phyloP scores from a whole-genome alignment of 2,329 filamentous ascomycete species.

The Ophiocordyceps polyrhachis-furcata region DNA sequence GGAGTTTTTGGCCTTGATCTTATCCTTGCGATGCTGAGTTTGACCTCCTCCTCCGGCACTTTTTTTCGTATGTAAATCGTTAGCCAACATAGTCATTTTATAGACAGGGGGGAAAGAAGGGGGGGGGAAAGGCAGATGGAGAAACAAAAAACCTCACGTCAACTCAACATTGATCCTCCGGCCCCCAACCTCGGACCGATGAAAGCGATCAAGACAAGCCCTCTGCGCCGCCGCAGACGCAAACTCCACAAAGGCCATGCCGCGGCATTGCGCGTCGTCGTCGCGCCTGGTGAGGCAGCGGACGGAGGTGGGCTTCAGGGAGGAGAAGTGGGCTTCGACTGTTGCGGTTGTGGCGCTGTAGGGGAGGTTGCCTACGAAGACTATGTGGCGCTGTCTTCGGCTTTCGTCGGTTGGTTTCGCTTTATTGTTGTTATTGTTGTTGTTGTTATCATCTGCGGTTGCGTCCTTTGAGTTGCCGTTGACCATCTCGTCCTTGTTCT shows the following conservation, averaged over 20 bases:
- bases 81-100: too few species aligned
- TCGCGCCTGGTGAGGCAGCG: slow-evolving; percentile 55
- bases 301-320: slow-evolving; percentile 30
- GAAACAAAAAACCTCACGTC: slow-evolving; percentile 37
- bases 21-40: slow-evolving; percentile 49
- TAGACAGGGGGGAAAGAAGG: too few species aligned
- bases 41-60: slow-evolving; percentile 77
- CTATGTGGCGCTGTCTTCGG: slow-evolving; percentile 13
- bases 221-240: slow-evolving; percentile 75
- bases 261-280: slow-evolving; percentile 43
- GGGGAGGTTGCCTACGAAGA: slow-evolving; percentile 57
- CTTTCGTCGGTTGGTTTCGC: slow-evolving; percentile 9
- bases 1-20: slow-evolving; percentile 71
- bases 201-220: slow-evolving; percentile 77
- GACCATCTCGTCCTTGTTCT: slow-evolving; percentile 10
- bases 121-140: background rate
- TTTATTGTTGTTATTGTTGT: slow-evolving; percentile 8
- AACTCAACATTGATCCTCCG: slow-evolving; percentile 85
- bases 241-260: slow-evolving; percentile 82
- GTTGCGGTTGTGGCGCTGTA: slow-evolving; percentile 66
- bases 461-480: slow-evolving; percentile 1
- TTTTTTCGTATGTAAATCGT: background rate
- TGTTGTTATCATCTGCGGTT: slow-evolving; percentile 7
- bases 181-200: slow-evolving; percentile 60
- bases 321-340: slow-evolving; percentile 54